Percentiles rank a stretch among this genome's conserved stretches.
Evolutionary conservation across 768 basidiomycete species (phyloP).

Genomic region (Ramaria sp.): DNA sequence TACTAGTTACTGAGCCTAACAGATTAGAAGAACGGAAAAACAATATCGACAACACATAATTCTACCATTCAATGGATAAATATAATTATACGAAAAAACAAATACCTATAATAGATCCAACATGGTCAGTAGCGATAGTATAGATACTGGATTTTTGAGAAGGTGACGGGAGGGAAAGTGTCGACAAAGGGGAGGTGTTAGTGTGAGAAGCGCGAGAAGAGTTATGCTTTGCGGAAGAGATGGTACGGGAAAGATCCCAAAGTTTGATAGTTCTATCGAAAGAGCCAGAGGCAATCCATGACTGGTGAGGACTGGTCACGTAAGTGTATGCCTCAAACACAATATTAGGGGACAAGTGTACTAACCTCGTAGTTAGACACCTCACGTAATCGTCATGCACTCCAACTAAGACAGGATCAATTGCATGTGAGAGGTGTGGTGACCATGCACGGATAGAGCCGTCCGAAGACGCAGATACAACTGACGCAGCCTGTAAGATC

Average conservation of each 20-base stretch:
- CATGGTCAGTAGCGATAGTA: slow-evolving; percentile 68
- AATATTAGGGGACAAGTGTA: slow-evolving; percentile 6
- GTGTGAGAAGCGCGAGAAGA: neutral
- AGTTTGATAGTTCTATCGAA: slow-evolving; percentile 91
- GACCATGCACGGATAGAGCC: slow-evolving; percentile 91
- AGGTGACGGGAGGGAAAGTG: slow-evolving; percentile 8
- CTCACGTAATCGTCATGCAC: slow-evolving; percentile 80
- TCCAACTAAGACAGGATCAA: slow-evolving; percentile 60
- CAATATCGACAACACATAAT: neutral
- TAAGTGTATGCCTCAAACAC: neutral
- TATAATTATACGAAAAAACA: neutral
- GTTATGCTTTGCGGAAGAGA: slow-evolving; percentile 10
- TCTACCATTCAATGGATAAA: neutral
- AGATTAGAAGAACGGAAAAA: neutral
- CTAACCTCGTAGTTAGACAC: slow-evolving; percentile 63
- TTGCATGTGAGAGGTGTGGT: slow-evolving; percentile 53
- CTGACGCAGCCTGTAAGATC: slow-evolving; percentile 24
- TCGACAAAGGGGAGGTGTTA: neutral
- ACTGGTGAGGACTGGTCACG: slow-evolving; percentile 51
- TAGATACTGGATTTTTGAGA: slow-evolving; percentile 63
- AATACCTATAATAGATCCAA: slow-evolving; percentile 51
- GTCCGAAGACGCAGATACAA: slow-evolving; percentile 92
- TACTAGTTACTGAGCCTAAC: neutral
- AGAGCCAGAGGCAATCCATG: slow-evolving; percentile 88
- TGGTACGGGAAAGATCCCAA: slow-evolving; percentile 67